A percentile compares a stretch with the other conserved stretches of the same genome.
Evolutionary conservation across 2,329 filamentous ascomycete species (phyloP).

Genomic region (Aureobasidium sp.): DNA sequence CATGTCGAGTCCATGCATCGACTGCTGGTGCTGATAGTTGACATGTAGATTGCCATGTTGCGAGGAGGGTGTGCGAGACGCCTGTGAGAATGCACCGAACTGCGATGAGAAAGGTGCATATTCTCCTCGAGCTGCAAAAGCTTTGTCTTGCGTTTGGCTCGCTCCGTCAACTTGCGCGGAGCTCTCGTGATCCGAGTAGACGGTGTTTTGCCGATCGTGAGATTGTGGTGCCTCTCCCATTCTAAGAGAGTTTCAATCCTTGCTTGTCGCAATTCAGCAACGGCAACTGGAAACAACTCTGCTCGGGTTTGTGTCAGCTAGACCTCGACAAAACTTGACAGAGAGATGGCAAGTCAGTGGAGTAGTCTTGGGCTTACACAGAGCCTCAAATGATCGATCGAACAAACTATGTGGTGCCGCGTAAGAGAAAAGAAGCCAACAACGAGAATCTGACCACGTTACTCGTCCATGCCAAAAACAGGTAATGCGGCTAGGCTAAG

Average conservation of each 20-base stretch:
- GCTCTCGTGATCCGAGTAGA: not conserved
- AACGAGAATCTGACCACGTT: slow-evolving; percentile 5
- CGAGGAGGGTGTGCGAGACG: not conserved
- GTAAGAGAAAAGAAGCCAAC: not conserved
- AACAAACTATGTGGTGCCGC: not conserved
- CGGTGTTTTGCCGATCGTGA: not conserved
- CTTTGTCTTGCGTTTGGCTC: not conserved
- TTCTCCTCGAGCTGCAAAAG: not conserved
- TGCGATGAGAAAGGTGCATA: not conserved
- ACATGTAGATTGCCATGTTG: not conserved
- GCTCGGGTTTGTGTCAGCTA: not conserved
- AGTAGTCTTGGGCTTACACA: not conserved
- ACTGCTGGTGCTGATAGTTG: not conserved
- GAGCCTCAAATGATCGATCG: not conserved
- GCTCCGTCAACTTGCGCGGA: not conserved
- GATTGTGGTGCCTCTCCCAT: slow-evolving; percentile 1
- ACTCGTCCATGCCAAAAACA: not conserved
- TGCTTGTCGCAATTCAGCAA: not conserved
- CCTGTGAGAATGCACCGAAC: not conserved
- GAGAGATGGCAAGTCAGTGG: not conserved
- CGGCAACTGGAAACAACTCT: not conserved
- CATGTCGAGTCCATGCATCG: slow-evolving; percentile 12
- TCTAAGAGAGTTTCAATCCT: not conserved
- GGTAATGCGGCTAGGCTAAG: not conserved
- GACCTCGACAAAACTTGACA: not conserved